Base-by-base conservation (phyloP, 805 yeast genomes). In the Ogataea wickerhamii region DNA sequence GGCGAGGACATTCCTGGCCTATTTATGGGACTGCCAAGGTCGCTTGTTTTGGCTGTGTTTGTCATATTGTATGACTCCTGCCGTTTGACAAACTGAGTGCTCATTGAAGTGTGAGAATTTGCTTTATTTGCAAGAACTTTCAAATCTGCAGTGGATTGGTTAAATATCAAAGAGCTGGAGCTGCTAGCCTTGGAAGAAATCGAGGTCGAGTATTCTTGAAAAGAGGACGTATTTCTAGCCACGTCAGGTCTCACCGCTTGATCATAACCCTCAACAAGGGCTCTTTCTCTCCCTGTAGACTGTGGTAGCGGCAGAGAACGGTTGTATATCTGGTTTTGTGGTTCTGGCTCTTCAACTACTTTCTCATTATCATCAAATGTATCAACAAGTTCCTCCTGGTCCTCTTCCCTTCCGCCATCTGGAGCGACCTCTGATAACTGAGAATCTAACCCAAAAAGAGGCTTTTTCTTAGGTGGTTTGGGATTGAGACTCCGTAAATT, bases 281-380 rank as follows among this genome's bases (percentile, higher is more conserved):
- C 63, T 36, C 68, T 54, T 25, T 72, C 77, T 27, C 68, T 63
- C 0, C 79, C 80, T 0, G 76, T 73, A 0, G 79, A 73, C 46
- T 74, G 79, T 3, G 80, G 73, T 4, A 74, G 56, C 11, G 56
- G 40, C 16, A 53, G 45, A 2, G 38, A 22, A 8, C 44, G 31
- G 24, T 43, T 44, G 32, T 53, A 51, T 5, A 44, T 26, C 14
- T 45, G 47, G 6, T 23, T 18, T 30, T 27, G 41, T 8, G 28
- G 10, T n/a, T 34, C 31, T 7, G 47, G 33, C 10, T 44, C 28
- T 3, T 48, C 53, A 6, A 50, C 41, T 5, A 49, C 61, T 18
- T 41, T 51, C 26, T 56, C 68, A 40, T 63, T 61, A 38, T 64
- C 61, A 16, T 68, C 64, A 41, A 66, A 64, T n/a, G 58, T 54